Evolutionary conservation across 2,329 filamentous ascomycete species (phyloP), one percentile per base, ranked within the genome.

Genomic region (Phyllosticta citribraziliensis): DNA sequence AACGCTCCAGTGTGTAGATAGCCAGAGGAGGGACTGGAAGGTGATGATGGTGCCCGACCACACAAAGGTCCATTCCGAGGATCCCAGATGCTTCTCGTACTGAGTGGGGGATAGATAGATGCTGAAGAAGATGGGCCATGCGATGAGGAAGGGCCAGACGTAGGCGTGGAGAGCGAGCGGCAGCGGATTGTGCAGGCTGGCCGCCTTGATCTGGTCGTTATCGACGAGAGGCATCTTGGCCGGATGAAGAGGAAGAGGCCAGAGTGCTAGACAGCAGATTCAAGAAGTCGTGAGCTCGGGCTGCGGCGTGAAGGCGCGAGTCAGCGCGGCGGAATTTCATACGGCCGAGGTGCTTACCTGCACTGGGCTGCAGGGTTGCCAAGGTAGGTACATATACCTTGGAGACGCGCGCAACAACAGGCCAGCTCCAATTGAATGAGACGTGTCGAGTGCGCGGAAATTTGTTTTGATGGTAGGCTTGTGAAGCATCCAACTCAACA

Each of bases 1-100:
- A 73, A 99, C 91, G 71, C 90, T 97, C 94, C 94, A 99, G 78
- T 97, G 91, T 55, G 94, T 99, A 78, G 89, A 93, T 64, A 99
- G 82, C 93, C 94, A 99, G 67, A 91, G 78, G 65, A 99, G 82
- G 65, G 89, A 86, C 79, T 99, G 95, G 61, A 88, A 70, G 11
- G 92, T 96, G 73, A 95, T 81, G 72, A 99, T 97, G 67, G 85
- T 82, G 69, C 89, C 93, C 66, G 88, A 84, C 86, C 90, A 99
- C 65, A 99, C 90, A 73, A 96, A 96, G 0, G 95, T 97, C 93
- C 94, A 99, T 80, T 99, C 94, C 68, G 88, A 86, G n/a, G 88
- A 92, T 69, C 88, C 85, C 66, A 99, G 95, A 78, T 97, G 87
- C 72, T 87, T 88, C 66, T 96, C 88, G 75, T 99, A 99, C 66